Evolutionary conservation across 495 filamentous ascomycete genomes (phyloP), one percentile per base, ranked within the genome.

Genomic region (Parathielavia appendiculata): DNA sequence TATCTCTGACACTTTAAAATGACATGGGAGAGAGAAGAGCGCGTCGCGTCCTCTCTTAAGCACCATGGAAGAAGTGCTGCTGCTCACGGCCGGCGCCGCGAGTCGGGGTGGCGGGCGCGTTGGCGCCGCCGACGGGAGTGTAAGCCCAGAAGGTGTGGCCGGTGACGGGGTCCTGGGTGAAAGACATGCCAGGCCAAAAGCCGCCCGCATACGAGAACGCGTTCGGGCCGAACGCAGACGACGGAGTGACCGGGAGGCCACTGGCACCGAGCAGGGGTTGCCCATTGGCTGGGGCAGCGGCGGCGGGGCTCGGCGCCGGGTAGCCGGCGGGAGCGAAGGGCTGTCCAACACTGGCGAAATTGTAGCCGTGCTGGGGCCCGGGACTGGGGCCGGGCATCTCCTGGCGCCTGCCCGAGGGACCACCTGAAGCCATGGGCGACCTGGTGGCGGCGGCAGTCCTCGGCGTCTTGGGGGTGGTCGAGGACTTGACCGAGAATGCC

Each of bases 381-480:
- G 26, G 34, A 16, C 44, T 2, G 34, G 30, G 41, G 53, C 32
- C 17, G 30, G 32, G 32, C 40, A 8, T 36, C 41, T 22, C 39
- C 11, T 23, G 19, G 1, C 44, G 7, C 4, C 22, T 39, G 19
- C 14, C 34, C 9, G 44, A 48, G 14, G n/a, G 54, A 4, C 9
- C 16, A 43, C 35, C 54, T 10, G 38, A 45, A 23, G 17, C 0
- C 46, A 35, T 51, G 26, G 54, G 26, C 54, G 48, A 46, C 46
- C 14, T 14, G 47, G 48, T 26, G 56, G 47, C 22, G n/a, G 23
- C 48, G 9, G 48, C 26, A 17, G 35, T 4, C 23, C 34, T 38
- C 4, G 57, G 57, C 30, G 57, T 58, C 51, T 58, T 54, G n/a
- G 57, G 47, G 5, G 53, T 54, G n/a, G 40, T 12, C 10, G 55